These are phyloP conservation scores for Quercus mongolica DNA, from an alignment of 306 rosid genomes.

Conservation along the genomic window DNA sequence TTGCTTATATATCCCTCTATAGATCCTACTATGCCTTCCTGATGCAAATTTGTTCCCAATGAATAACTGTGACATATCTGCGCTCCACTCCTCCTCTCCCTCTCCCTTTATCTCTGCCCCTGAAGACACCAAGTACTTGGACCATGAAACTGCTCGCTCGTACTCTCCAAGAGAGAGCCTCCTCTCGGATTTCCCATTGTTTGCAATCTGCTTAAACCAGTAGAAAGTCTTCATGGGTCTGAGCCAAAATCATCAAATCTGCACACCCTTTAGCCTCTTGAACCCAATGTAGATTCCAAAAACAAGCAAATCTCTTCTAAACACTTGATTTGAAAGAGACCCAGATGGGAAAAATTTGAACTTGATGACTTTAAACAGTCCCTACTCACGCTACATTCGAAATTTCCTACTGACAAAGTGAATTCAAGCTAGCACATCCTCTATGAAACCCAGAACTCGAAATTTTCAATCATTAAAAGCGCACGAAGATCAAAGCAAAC, in stretches of 20 bases:
- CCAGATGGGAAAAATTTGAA: constrained; percentile 15
- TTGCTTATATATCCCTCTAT: constrained; percentile 79
- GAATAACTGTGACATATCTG: constrained; percentile 82
- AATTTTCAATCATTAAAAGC: not conserved
- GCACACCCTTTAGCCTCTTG: not conserved
- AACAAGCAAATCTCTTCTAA: not conserved
- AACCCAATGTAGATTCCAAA: constrained; percentile 32
- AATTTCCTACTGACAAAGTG: not conserved
- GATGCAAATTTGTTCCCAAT: constrained; percentile 81
- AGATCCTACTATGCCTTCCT: constrained; percentile 89
- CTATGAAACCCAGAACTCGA: not conserved
- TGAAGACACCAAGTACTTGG: constrained; percentile 78
- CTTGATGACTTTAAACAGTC: constrained; percentile 10
- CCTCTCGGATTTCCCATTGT: constrained; percentile 46
- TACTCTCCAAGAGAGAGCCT: constrained; percentile 78
- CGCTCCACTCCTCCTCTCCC: constrained; percentile 96
- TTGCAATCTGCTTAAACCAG: constrained; percentile 55
- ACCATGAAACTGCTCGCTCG: constrained; percentile 91
- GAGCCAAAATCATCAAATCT: constrained; percentile 38
- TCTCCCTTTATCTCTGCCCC: constrained; percentile 87
- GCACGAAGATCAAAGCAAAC: not conserved
- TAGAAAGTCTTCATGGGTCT: constrained; percentile 55
- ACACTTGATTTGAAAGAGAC: constrained; percentile 18
- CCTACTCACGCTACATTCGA: constrained; percentile 46
- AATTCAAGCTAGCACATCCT: constrained; percentile 6